Evolutionary conservation across 2,329 filamentous ascomycete species (phyloP).

Genomic region (Colletotrichum agaves): DNA sequence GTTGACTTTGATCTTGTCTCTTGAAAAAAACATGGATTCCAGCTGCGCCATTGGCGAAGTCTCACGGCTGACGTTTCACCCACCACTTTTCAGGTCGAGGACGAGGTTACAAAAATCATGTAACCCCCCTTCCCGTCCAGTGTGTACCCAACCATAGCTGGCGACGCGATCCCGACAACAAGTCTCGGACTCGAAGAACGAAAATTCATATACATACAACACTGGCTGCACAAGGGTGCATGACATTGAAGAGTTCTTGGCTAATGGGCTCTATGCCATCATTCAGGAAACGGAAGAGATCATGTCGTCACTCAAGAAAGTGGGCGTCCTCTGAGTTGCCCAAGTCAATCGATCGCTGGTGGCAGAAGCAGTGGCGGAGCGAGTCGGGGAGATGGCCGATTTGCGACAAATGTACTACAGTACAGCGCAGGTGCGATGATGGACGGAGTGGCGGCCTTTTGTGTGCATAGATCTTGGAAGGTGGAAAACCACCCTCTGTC

Average conservation of each 20-base stretch:
- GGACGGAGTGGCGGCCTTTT: slow-evolving; percentile 42
- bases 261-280: slow-evolving; percentile 41
- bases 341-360: background rate
- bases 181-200: slow-evolving; percentile 17
- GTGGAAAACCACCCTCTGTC: slow-evolving; percentile 55
- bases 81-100: slow-evolving; percentile 75
- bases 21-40: slow-evolving; percentile 15
- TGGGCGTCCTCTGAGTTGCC: slow-evolving; percentile 52
- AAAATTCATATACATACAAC: slow-evolving; percentile 10
- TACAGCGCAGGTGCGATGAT: slow-evolving; percentile 9
- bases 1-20: background rate
- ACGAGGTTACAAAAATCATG: slow-evolving; percentile 92
- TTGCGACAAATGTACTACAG: slow-evolving; percentile 18
- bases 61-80: slow-evolving; percentile 60
- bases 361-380: slow-evolving; percentile 6
- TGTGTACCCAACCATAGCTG: slow-evolving; percentile 29
- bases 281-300: slow-evolving; percentile 50
- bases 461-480: slow-evolving; percentile 57
- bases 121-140: slow-evolving; percentile 55
- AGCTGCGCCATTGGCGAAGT: slow-evolving; percentile 35
- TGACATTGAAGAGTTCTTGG: slow-evolving; percentile 35
- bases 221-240: slow-evolving; percentile 10
- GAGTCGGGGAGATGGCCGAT: slow-evolving; percentile 5
- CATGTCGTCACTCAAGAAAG: slow-evolving; percentile 49
- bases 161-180: slow-evolving; percentile 20